Base-by-base conservation (phyloP, 805 yeast genomes). In the Clavispora asparagi region DNA sequence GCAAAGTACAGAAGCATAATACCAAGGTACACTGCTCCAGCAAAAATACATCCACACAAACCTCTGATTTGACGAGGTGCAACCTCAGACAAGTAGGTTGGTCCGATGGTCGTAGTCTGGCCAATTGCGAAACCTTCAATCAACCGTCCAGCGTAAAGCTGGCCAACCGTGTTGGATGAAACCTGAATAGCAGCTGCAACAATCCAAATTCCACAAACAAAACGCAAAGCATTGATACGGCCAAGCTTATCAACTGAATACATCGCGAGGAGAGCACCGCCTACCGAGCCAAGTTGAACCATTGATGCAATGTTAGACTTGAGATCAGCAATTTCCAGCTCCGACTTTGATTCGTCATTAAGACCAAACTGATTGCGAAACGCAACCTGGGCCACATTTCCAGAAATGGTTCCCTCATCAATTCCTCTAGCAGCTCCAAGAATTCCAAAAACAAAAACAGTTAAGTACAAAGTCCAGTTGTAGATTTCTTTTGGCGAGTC, bases 1-100 rank as follows among this genome's bases (percentile, higher is more conserved):
- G 57, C 58, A 50, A 76, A 75, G 54, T 76, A 76, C 6, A 74
- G 74, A 43, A 75, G 44, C 71, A 76, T 67, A 28, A 77, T 67
- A 36, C 84, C 84, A 13, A 79, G 60, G 52, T 79, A 79, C 31
- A 79, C 83, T 8, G 81, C 76, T 48, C 84, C 83, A 4, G 81
- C 74, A 56, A 77, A 80, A 33, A 77, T 61, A 63, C 79, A 74
- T 41, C 70, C 72, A 55, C 78, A 72, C 42, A 76, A 53, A 37
- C 83, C 83, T 60, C 84, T 68, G 46, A 76, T 71, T 30, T 72
- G 62, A 37, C 70, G 66, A 16, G 85, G 83, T 13, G 82, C 67
- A 32, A 76, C 70, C 56, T 79, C 85, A 3, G 80, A 70, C 40
- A 77, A 57, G 52, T 77, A 56, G 16, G 77, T 67, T 12, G 83